These are phyloP conservation scores for Penicillium taxi DNA, from an alignment of 495 filamentous ascomycete genomes.

Conservation along the genomic window DNA sequence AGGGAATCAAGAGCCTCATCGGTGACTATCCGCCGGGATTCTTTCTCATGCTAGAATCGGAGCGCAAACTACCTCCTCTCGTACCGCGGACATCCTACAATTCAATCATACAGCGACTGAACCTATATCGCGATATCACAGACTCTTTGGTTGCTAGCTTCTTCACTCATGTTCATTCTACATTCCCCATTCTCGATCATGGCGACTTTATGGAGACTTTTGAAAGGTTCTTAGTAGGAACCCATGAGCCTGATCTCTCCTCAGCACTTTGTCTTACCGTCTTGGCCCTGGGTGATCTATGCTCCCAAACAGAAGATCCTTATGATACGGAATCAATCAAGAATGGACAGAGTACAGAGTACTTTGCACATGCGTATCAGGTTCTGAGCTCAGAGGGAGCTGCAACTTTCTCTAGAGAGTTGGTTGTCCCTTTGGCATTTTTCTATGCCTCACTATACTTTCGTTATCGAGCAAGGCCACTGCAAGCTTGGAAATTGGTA, in stretches of 20 bases:
- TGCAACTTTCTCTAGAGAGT: conserved; percentile 3
- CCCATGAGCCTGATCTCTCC: conserved; percentile 2
- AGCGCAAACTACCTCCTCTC: conserved; percentile 6
- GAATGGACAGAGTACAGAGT: conserved; percentile 8
- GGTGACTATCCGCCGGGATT: conserved; percentile 16
- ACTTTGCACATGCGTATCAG: conserved; percentile 12
- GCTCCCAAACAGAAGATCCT: not conserved
- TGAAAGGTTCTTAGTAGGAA: conserved; percentile 8
- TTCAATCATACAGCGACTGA: conserved; percentile 2
- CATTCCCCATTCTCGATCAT: conserved; percentile 10
- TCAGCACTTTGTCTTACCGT: conserved; percentile 10
- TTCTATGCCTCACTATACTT: conserved; percentile 16
- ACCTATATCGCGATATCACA: not conserved
- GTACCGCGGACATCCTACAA: not conserved
- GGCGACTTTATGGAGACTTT: conserved; percentile 3
- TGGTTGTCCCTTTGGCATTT: conserved; percentile 8
- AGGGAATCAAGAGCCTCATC: conserved; percentile 11
- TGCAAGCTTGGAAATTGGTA: conserved; percentile 12
- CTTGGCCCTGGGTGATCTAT: conserved; percentile 12
- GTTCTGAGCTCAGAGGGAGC: conserved; percentile 2
- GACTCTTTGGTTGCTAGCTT: conserved; percentile 6
- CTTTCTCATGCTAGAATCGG: conserved; percentile 10
- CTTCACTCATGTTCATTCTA: conserved; percentile 10
- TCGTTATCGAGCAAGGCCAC: conserved; percentile 11
- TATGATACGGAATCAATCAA: conserved; percentile 9